phyloP scores from a whole-genome alignment of 2,329 filamentous ascomycete species.

The Xylaria sp. region DNA sequence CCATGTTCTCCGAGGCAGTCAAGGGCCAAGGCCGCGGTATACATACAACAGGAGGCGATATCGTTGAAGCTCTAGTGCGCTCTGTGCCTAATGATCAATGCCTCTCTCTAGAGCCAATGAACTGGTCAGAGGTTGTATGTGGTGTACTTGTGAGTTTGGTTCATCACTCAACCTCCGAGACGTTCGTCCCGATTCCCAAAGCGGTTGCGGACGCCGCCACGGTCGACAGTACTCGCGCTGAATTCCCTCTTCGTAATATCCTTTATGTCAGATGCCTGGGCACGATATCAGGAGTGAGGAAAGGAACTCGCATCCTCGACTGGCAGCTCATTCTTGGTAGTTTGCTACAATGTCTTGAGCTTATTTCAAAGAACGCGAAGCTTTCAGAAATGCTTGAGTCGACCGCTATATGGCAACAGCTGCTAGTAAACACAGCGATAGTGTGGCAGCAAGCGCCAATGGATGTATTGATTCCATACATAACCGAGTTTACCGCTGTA shows the following conservation, averaged over 20 bases:
- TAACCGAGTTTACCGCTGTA: slow-evolving; percentile 72
- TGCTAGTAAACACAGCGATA: slow-evolving; percentile 71
- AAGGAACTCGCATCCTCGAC: slow-evolving; percentile 76
- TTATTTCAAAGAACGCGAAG: slow-evolving; percentile 56
- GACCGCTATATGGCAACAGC: slow-evolving; percentile 63
- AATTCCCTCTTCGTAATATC: slow-evolving; percentile 56
- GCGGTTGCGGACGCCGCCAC: slow-evolving; percentile 66
- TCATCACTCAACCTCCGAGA: slow-evolving; percentile 81
- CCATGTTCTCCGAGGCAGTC: slow-evolving; percentile 85
- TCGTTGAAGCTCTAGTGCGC: slow-evolving; percentile 64
- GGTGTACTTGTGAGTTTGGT: slow-evolving; percentile 84
- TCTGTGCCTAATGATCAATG: slow-evolving; percentile 64
- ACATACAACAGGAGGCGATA: slow-evolving; percentile 68
- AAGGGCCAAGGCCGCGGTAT: slow-evolving; percentile 70
- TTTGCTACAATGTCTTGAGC: slow-evolving; percentile 64
- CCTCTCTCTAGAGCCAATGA: slow-evolving; percentile 57
- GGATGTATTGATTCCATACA: slow-evolving; percentile 78
- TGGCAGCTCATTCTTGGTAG: slow-evolving; percentile 75
- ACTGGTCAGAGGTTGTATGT: slow-evolving; percentile 74
- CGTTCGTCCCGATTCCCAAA: slow-evolving; percentile 75
- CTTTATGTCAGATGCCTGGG: slow-evolving; percentile 71
- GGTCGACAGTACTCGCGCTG: slow-evolving; percentile 51
- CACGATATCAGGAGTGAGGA: slow-evolving; percentile 80
- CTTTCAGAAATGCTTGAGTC: slow-evolving; percentile 52
- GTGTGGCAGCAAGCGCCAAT: slow-evolving; percentile 81